Evolutionary conservation across 768 basidiomycete genomes (phyloP).

Genomic region (Asterophora lycoperdoides): DNA sequence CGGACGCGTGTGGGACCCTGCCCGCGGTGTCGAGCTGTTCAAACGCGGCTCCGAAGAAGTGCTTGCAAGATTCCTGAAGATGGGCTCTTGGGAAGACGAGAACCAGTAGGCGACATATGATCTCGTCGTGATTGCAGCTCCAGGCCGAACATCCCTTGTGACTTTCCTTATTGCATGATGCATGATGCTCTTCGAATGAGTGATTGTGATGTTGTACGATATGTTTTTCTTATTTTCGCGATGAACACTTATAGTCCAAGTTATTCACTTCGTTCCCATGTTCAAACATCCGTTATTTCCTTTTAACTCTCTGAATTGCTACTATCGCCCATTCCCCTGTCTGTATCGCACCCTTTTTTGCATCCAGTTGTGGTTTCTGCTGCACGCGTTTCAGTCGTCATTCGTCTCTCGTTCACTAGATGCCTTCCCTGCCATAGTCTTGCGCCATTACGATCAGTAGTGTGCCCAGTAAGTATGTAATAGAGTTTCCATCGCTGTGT

Average conservation of each 20-base stretch:
- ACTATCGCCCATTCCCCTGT: not conserved
- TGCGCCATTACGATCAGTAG: no score
- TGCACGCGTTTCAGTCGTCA: no score
- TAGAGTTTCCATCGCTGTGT: no score
- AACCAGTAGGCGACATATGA: conserved; percentile 9
- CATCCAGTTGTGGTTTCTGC: not conserved
- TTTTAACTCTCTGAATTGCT: not conserved
- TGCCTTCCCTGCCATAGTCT: no score
- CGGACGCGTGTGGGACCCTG: conserved; percentile 80
- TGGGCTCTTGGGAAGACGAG: conserved; percentile 69
- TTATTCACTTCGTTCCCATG: no score
- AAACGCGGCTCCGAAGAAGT: conserved; percentile 88
- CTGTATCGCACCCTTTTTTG: not conserved
- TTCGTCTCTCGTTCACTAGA: no score
- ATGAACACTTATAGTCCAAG: not conserved
- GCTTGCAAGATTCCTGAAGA: conserved; percentile 74
- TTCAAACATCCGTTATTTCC: not conserved
- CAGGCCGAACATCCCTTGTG: no score
- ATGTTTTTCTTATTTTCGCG: not conserved
- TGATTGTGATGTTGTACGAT: not conserved
- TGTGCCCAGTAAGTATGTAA: no score
- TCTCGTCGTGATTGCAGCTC: no score
- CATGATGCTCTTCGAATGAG: no score
- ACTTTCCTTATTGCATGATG: no score
- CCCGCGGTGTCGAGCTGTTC: conserved; percentile 79